These are phyloP conservation scores for Silybum marianum DNA, from an alignment of 129 eudicot species.

Conservation along the genomic window DNA sequence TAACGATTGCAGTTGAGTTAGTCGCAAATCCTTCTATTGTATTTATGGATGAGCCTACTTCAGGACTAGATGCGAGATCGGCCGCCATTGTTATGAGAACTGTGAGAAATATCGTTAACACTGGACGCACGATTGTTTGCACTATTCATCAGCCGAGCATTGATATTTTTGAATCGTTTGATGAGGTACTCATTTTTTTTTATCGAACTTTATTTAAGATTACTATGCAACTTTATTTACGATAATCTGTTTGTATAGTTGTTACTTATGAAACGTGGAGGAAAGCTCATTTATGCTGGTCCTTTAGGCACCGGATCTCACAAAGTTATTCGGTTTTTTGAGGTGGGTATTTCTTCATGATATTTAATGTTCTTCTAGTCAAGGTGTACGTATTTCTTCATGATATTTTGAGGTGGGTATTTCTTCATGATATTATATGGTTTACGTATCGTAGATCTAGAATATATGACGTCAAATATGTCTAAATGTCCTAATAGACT, in stretches of 20 bases:
- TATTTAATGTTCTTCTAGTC: not conserved
- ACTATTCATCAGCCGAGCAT: slow-evolving; percentile 98
- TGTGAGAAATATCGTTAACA: slow-evolving; percentile 88
- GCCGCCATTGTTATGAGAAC: slow-evolving; percentile 99
- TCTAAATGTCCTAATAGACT: not conserved
- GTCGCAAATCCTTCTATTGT: slow-evolving; percentile 96
- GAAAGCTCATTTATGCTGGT: slow-evolving; percentile 87
- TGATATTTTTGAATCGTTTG: slow-evolving; percentile 96
- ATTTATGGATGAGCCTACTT: slow-evolving; percentile 99
- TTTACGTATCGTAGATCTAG: not conserved
- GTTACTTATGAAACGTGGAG: slow-evolving; percentile 86
- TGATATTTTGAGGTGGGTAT: slow-evolving; percentile 60
- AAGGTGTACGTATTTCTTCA: slow-evolving; percentile 12
- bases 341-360: slow-evolving; percentile 47
- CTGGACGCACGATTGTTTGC: slow-evolving; percentile 96
- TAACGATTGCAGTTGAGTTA: slow-evolving; percentile 94
- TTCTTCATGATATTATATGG: slow-evolving; percentile 1
- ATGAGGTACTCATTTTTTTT: slow-evolving; percentile 60
- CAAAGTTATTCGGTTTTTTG: slow-evolving; percentile 65
- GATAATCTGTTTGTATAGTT: slow-evolving; percentile 39
- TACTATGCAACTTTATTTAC: not conserved
- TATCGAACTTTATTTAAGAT: not conserved
- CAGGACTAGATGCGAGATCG: slow-evolving; percentile 98
- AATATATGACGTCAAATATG: not conserved
- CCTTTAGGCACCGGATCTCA: slow-evolving; percentile 72